Evolutionary conservation across 2,329 filamentous ascomycete species (phyloP).

Genomic region (Phialophora verrucosa): DNA sequence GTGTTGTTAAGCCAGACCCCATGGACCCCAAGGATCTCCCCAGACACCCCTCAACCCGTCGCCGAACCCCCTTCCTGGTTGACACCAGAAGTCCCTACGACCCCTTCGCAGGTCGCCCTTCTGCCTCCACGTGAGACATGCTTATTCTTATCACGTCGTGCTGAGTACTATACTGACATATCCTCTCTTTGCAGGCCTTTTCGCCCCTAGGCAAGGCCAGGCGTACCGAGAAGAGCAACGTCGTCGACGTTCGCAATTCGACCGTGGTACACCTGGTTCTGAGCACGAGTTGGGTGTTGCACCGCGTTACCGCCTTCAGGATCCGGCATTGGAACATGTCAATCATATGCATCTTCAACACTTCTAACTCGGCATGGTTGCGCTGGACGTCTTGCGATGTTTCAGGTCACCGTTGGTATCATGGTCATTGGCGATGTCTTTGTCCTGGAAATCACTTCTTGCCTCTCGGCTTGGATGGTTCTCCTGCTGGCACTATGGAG

Average conservation of each 20-base stretch:
- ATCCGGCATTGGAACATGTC: slow-evolving; percentile 26
- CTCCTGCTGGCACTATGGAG: slow-evolving; percentile 20
- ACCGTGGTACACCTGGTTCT: slow-evolving; percentile 77
- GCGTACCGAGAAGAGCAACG: slow-evolving; percentile 77
- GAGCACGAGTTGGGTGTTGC: slow-evolving; percentile 62
- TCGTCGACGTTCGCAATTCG: slow-evolving; percentile 76
- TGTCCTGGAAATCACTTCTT: slow-evolving; percentile 30
- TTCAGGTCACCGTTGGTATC: slow-evolving; percentile 34
- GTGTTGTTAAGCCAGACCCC: slow-evolving; percentile 12
- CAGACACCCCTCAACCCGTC: slow-evolving; percentile 2
- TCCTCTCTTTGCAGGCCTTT: slow-evolving; percentile 64
- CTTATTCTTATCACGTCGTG: slow-evolving; percentile 20
- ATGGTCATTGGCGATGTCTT: slow-evolving; percentile 29
- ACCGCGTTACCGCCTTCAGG: slow-evolving; percentile 37
- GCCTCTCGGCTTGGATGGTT: slow-evolving; percentile 31
- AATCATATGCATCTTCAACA: slow-evolving; percentile 26
- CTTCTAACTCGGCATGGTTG: slow-evolving; percentile 34
- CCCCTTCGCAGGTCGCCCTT: slow-evolving; percentile 30
- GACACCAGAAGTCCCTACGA: slow-evolving; percentile 31
- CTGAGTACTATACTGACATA: slow-evolving; percentile 20
- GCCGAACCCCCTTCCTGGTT: slow-evolving; percentile 14
- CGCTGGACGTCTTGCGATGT: slow-evolving; percentile 32
- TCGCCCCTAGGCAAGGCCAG: slow-evolving; percentile 77
- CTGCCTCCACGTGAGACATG: slow-evolving; percentile 31
- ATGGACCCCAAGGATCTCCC: slow-evolving; percentile 7